Evolutionary conservation across 768 basidiomycete species (phyloP), one percentile per base, ranked within the genome.

Genomic region (Pleurotus ostreatus): DNA sequence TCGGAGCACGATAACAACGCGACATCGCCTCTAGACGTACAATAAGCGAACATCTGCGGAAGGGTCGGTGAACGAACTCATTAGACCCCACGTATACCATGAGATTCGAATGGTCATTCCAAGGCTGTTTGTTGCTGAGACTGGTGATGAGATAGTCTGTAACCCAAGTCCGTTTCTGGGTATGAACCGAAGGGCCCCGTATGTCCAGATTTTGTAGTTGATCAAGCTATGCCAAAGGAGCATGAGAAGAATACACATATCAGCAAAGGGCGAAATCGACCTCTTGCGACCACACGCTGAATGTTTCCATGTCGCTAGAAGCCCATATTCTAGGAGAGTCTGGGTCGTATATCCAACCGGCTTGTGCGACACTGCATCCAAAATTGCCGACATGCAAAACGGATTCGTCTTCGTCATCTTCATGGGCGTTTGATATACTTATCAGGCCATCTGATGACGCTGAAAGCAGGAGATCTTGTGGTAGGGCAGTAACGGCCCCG

Each of bases 221-320:
- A 55, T 90, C 89, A 15, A 90, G 74, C 88, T 91, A 58, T 12
- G 30, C 55, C 39, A 49, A 22, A 34, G 30, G 30, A 34, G 30
- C 9, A 9, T 34, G 30, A 34, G 30, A 34, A 9, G 30, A 8
- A 2, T 18, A 56, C 20, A 5, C 37, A 20, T n/a, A 4, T 16
- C 23, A 44, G 38, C n/a, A 40, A 16, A 22, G 49, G 48, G 55
- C 43, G 37, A 45, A 38, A 58, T 68, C 26, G 57, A 87, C 90
- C 71, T 92, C 88, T 46, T 70, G 70, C 23, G 85, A 81, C 95
- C 94, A 98, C 12, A 82, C 78, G 55, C 89, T 88, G 61, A 95
- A 89, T 0, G 90, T 93, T 69, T 98, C 94, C 94, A 97, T 97
- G 71, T 97, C 95, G 60, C 92, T 94, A 9, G 84, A 80, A 20